Evolutionary conservation across 78 protist genomes (phyloP), one percentile per base, ranked within the genome.

Genomic region (Protostelium mycophagum): DNA sequence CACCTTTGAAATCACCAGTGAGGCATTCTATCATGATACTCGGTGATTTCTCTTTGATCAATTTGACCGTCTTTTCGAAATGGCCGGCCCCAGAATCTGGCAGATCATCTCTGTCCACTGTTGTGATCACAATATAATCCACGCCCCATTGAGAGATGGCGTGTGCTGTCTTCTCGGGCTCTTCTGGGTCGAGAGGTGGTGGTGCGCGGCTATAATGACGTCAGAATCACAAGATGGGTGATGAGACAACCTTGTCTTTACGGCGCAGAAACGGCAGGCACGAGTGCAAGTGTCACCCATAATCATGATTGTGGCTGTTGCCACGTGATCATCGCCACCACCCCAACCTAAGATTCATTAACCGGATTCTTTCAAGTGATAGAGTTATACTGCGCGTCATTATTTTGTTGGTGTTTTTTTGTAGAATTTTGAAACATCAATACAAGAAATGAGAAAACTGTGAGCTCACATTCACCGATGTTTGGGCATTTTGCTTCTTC

Each of bases 251-350:
- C 73, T 37, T 9, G 98, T 96, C 91, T 95, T 96, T 36, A 97
- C 95, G n/a, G 98, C 86, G 91, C 99, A 97, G 92, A 97, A 97
- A 10, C 96, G 94, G 95, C 99, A 97, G 1, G 93, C 99, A 0
- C 99, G 90, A 0, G 99, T 97, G 94, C 99, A 97, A 10, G 95
- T 91, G 90, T 96, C 98, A 31, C 99, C 99, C 96, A 97, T 90
- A 34, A 97, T 85, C 97, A 97, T 97, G 87, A 97, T 97, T 1
- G 99, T 97, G 0, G 98, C 99, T 0, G 99, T 97, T 39, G 96
- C 98, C 0, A 93, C 92, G 34, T 88, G 85, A 28, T 90, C 94
- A 38, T 88, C 89, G 1, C 94, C 95, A 0, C 99, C 98, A 1
- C 96, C 97, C 99, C 99, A 98, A 92, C 73, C 73, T 51, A 51